Base-by-base conservation (phyloP, 306 rosid genomes). In the Dryas octopetala region DNA sequence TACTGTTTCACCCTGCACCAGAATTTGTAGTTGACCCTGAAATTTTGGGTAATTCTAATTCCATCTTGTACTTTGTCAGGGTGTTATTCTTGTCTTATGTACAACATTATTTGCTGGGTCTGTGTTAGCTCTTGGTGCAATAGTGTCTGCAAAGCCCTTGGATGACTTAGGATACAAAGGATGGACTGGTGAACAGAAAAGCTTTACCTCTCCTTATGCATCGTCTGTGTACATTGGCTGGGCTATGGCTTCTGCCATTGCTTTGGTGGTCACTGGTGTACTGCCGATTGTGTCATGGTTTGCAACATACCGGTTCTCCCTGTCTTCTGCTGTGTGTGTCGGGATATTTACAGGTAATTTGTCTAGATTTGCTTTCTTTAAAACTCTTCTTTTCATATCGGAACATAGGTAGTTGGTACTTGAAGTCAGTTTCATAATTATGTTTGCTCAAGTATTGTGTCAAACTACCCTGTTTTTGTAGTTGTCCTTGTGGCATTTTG, bases 211-310 rank as follows among this genome's bases (percentile, higher is more conserved):
- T 70, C 99, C 97, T 15, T 96, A 96, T 76, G 93, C 88, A 54
- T 90, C 99, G 26, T 85, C 97, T 58, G 85, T 86, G 76, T 96
- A 89, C 81, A 88, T 96, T 79, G 99, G 99, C 58, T 96, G 99
- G 99, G 98, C 98, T 65, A 96, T 96, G 98, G 89, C 98, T 58
- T 88, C 98, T 67, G 86, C 88, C 65, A 88, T 96, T 80, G 90
- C 96, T 62, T 85, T 96, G 76, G 84, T 86, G 72, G 93, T 92
- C 75, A 96, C 98, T 40, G 87, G 98, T 52, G 87, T 92, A 66
- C 90, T 96, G 78, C 99, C 99, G 63, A 89, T 96, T 76, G 82
- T 92, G 79, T 96, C 99, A 5, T 96, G 99, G 99, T 96, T 96
- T 79, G 93, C 98, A 50, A 90, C 99, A 3, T 96, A 96, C 67